Base-by-base conservation (phyloP, 2,329 filamentous ascomycete genomes). In the Magnaporthiopsis rhizophila region DNA sequence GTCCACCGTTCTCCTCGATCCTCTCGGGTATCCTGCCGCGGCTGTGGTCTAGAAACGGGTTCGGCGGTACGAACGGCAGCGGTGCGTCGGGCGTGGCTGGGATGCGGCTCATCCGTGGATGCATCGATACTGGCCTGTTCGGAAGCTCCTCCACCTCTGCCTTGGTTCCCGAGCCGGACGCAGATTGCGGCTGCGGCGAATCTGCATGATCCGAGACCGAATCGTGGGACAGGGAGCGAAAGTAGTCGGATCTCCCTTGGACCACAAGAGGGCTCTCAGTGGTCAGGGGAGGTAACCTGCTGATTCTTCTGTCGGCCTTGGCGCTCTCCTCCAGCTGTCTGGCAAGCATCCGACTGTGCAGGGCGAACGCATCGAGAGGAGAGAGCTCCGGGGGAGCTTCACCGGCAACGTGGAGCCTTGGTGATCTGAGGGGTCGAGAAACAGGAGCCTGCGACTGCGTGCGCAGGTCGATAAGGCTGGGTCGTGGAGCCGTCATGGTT, bases 341-440 rank as follows among this genome's bases (percentile, higher is more conserved):
- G 56, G 92, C 92, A 62, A 99, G 84, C 70, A 96, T 79, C 65
- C 94, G 89, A 70, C 93, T 96, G 73, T 98, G 94, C 67, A 94
- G 83, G 28, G 94, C 94, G 74, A 99, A 96, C 61, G 94, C 94
- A 81, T 99, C 95, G 68, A 99, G 84, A 13, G 95, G 95, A 9
- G 95, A 98, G 65, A 98, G 83, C 63, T 95, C 90, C 6, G 95
- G 95, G 26, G 95, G 94, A 1, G 90, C 84, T 70, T 94, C 90
- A 67, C 91, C 91, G 65, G 89, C 89, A 65, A 90, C 82, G 75
- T 92, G 89, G 65, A 92, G 79, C 67, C 89, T 87, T 58, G 90
- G 89, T n/a, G 90, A 92, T 68, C 83, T 81, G 45, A 88, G 76
- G n/a, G 85, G 83, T 64, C 81, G 82, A 24, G 82, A 79, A 63